phyloP scores from a whole-genome alignment of 2,329 filamentous ascomycete genomes.

The Bisporella sp. region DNA sequence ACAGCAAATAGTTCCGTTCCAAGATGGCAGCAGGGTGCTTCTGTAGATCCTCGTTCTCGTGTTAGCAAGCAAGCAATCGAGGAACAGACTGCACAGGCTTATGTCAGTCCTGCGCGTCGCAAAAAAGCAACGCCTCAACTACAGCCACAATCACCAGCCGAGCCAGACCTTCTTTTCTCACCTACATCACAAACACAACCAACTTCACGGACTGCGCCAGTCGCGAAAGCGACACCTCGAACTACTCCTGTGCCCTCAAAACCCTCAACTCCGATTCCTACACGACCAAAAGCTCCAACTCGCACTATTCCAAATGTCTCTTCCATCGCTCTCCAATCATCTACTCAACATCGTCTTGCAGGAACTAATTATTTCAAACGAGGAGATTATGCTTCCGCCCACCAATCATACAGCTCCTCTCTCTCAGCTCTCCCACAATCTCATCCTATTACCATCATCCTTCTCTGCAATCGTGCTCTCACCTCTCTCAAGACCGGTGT shows the following conservation, averaged over 20 bases:
- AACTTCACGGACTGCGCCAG: slow-evolving; percentile 27
- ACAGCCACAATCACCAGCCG: slow-evolving; percentile 33
- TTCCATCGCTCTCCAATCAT: slow-evolving; percentile 62
- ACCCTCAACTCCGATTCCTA: slow-evolving; percentile 36
- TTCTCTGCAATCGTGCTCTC: slow-evolving; percentile 85
- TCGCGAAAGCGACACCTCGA: slow-evolving; percentile 27
- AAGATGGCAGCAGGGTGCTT: slow-evolving; percentile 49
- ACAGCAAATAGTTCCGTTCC: slow-evolving; percentile 34
- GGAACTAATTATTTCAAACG: slow-evolving; percentile 90
- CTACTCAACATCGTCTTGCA: slow-evolving; percentile 68
- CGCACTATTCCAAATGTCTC: slow-evolving; percentile 58
- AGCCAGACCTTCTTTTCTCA: slow-evolving; percentile 59
- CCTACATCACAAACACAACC: slow-evolving; percentile 24
- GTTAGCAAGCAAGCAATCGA: slow-evolving; percentile 69
- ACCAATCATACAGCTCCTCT: slow-evolving; percentile 73
- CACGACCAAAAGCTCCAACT: slow-evolving; percentile 38
- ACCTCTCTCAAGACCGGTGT: slow-evolving; percentile 89
- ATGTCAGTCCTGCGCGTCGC: slow-evolving; percentile 79
- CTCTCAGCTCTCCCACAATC: slow-evolving; percentile 65
- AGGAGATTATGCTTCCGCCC: slow-evolving; percentile 84
- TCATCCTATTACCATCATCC: slow-evolving; percentile 81
- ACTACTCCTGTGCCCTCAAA: slow-evolving; percentile 34
- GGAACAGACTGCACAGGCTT: slow-evolving; percentile 74
- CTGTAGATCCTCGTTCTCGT: slow-evolving; percentile 47
- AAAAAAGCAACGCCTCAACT: slow-evolving; percentile 50